phyloP scores from a whole-genome alignment of 1,139 yeast genomes.

The Yamadazyma dushanensis region DNA sequence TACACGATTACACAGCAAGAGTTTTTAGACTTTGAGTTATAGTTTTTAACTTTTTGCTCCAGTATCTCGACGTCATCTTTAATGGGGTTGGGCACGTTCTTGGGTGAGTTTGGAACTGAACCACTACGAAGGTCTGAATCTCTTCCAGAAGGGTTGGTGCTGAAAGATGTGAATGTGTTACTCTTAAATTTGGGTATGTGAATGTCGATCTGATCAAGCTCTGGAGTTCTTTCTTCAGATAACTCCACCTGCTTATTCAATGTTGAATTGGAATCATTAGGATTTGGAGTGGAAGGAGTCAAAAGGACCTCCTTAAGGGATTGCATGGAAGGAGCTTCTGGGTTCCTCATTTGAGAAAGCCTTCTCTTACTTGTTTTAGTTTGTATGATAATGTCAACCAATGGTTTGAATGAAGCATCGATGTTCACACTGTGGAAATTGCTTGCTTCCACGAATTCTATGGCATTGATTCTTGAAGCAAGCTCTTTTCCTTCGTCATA shows the following conservation, averaged over 20 bases:
- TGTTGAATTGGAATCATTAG: neutral
- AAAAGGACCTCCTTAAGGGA: neutral
- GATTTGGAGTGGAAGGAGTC: neutral
- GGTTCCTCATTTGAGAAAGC: constrained; percentile 1
- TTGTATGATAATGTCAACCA: constrained; percentile 16
- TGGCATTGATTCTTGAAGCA: constrained; percentile 28
- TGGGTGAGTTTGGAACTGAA: neutral
- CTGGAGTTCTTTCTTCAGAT: neutral
- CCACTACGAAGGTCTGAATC: neutral
- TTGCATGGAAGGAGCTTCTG: constrained; percentile 1
- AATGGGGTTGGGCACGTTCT: no score
- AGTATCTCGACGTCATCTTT: no score
- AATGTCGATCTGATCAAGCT: constrained; percentile 7
- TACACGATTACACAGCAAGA: constrained; percentile 4
- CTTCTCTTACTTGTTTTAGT: constrained; percentile 7
- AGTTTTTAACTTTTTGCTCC: no score
- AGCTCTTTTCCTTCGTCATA: constrained; percentile 30
- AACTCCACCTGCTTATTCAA: neutral
- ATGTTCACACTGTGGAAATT: constrained; percentile 23
- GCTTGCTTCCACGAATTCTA: constrained; percentile 32
- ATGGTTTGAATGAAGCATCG: constrained; percentile 29
- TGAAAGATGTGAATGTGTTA: constrained; percentile 4
- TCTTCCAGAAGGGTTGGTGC: neutral
- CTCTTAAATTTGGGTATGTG: constrained; percentile 11
- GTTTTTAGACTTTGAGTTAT: neutral